A percentile compares a stretch with the other conserved stretches of the same genome.
Evolutionary conservation across 1,284 basidiomycete species (phyloP).

Genomic region (Phellinidium pouzarii): DNA sequence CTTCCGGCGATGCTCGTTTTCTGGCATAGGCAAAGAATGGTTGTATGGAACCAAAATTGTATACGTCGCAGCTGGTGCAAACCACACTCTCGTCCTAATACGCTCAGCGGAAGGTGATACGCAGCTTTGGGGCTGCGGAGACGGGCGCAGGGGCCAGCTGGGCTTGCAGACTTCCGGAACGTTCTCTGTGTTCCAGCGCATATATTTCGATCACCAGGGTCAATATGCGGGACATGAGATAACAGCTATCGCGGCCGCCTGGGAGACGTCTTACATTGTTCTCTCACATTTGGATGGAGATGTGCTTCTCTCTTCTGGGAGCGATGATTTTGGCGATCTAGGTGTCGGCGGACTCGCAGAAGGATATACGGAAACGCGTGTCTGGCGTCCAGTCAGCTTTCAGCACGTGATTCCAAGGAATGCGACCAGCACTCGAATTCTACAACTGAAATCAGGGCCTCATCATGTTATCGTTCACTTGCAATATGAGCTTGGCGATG

Average conservation of each 20-base stretch:
- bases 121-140: conserved; percentile 65
- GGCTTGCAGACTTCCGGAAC: conserved; percentile 29
- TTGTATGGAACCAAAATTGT: conserved; percentile 27
- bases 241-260: conserved; percentile 54
- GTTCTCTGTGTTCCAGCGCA: conserved; percentile 38
- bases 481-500: conserved; percentile 19
- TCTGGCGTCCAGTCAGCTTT: conserved; percentile 40
- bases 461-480: conserved; percentile 61
- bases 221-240: conserved; percentile 32
- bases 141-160: conserved; percentile 56
- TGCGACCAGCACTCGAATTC: conserved; percentile 7
- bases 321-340: conserved; percentile 77
- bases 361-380: conserved; percentile 9
- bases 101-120: conserved; percentile 20
- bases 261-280: conserved; percentile 79
- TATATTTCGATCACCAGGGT: conserved; percentile 35
- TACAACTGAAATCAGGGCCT: conserved; percentile 44
- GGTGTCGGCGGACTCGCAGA: conserved; percentile 39
- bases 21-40: conserved; percentile 21
- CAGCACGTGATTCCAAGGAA: conserved; percentile 28
- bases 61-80: conserved; percentile 52
- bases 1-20: conserved; percentile 46
- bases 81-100: conserved; percentile 58
- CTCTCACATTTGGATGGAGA: conserved; percentile 43
- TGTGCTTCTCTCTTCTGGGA: conserved; percentile 71